Evolutionary conservation across 768 basidiomycete species (phyloP), one percentile per base, ranked within the genome.

Genomic region (Boletales sp.): DNA sequence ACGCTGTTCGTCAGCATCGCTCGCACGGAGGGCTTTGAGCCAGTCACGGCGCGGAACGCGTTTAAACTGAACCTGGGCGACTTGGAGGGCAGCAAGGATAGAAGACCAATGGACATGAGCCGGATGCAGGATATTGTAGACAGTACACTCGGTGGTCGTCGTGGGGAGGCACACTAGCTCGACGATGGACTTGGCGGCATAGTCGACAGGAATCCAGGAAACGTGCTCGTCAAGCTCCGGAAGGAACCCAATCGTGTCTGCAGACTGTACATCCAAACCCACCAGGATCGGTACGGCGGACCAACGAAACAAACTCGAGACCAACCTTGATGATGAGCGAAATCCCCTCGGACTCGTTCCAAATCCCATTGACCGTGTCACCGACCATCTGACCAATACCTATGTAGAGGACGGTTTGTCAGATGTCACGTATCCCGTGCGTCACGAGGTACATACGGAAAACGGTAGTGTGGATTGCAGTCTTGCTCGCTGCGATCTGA

Each of bases 301-400:
- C n/a, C 6, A 5, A 13, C 37, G 8, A 32, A 19, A 39, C 12
- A 21, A 11, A 31, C 7, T 28, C 25, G 13, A 25, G 10, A 55
- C 57, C 8, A 46, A 70, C 70, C 59, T 61, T 67, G 60, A 67
- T 41, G 30, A 67, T 50, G 36, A 67, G 60, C 2, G 63, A 65
- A 11, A 65, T 52, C 4, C 55, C 65, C 67, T 72, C 80, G 1
- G 78, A 80, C 53, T 78, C 74, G 61, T 79, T 80, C 79, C 78
- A 80, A 5, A 77, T 71, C 8, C 77, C 78, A 38, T 72, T 69
- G 36, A 39, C 49, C 19, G 76, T 72, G 51, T 81, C 78, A 1
- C 79, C 79, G 3, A 77, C 79, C 67, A 81, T 72, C 54, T 81
- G 80, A 4, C 80, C 79, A n/a, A 81, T 78, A 13, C 79, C 64